Conservation (phyloP, 2,329 filamentous ascomycete species). For the Pseudogymnoascus verrucosus region DNA sequence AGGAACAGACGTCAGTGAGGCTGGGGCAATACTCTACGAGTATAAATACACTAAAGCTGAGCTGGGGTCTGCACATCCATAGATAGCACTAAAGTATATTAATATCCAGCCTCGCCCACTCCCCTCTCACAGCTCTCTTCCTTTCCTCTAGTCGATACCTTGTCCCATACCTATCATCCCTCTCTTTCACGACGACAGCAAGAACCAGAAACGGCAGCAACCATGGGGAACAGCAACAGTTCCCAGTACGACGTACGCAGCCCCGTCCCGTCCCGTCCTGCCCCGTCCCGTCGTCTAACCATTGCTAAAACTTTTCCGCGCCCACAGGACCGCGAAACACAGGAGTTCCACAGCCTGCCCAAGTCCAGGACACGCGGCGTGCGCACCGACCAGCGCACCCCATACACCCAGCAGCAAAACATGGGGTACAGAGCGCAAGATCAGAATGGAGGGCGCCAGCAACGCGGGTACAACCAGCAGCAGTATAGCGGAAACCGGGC, state of each 20-base stretch:
- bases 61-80: neutral
- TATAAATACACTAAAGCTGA: neutral
- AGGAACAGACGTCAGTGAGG: neutral
- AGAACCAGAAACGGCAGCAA: neutral
- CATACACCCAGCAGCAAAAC: neutral
- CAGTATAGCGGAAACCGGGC: neutral
- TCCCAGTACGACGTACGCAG: neutral
- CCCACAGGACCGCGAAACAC: neutral
- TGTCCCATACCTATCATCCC: neutral
- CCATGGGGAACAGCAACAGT: neutral
- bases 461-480: neutral
- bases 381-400: neutral
- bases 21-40: neutral
- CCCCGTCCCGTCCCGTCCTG: neutral
- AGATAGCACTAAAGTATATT: neutral
- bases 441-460: neutral
- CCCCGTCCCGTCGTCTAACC: neutral
- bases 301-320: neutral
- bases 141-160: neutral
- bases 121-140: neutral
- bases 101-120: neutral
- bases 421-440: neutral
- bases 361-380: neutral
- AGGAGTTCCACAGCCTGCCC: neutral
- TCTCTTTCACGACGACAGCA: neutral